Evolutionary conservation across 768 basidiomycete genomes (phyloP), one percentile per base, ranked within the genome.

Genomic region (Brasilioporus rufonigricans): DNA sequence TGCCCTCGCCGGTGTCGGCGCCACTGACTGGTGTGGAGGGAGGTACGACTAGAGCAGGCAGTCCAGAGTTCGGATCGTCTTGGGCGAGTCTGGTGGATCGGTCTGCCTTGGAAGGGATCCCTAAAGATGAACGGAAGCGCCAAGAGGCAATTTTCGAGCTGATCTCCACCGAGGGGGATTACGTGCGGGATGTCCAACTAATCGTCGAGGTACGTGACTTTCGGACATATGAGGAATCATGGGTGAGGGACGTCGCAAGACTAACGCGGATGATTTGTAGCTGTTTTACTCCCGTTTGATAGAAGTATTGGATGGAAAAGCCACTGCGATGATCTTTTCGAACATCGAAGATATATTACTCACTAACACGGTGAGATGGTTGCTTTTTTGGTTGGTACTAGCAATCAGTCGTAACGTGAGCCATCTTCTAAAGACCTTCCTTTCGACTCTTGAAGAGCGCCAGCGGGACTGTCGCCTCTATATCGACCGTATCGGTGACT

Each of bases 71-170:
- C 48, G 53, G 53, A 14, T 55, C 93, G 82, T 93, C 93, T 0
- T 98, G 96, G 96, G 86, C 91, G 9, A 96, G 93, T 68, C 73
- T 98, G 47, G 87, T 98, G 0, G 91, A 97, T 63, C 85, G 85
- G 59, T 82, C 85, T 32, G 92, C 90, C 0, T 70, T 98, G 21
- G 88, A 88, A 29, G 91, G 83, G 7, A 86, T 98, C 41, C 89
- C 91, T 1, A 67, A 79, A 1, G 75, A 76, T 23, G 96, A 98
- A 68, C 79, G 95, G 43, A 86, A 85, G 55, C 80, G 95, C 50
- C 96, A 98, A 72, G 96, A 98, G 77, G 88, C 91, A 0, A 96
- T 97, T 48, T 98, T 98, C 61, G 96, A 99, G 73, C 78, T 98
- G 49, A 96, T 98, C 61, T 80, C 80, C 7, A 98, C 96, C 0